A percentile compares a stretch with the other conserved stretches of the same genome.
Evolutionary conservation across 139 green algal genomes (phyloP).

Genomic region (Penium margaritaceum): DNA sequence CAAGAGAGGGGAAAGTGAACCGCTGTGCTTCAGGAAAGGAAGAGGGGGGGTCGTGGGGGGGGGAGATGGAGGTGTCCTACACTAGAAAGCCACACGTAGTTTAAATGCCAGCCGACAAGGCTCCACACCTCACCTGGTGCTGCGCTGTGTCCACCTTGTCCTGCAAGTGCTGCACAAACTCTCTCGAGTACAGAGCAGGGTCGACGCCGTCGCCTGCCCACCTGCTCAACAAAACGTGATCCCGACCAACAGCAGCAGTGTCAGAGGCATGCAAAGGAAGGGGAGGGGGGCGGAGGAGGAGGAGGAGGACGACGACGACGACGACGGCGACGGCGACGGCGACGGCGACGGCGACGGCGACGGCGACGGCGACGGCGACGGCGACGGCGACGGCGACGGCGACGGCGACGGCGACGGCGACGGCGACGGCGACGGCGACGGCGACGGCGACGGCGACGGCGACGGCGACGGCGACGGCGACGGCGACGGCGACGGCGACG

Average conservation of each 20-base stretch:
- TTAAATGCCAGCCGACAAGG: neutral
- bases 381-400: neutral
- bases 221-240: too few relatives aligned
- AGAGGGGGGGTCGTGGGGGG: neutral
- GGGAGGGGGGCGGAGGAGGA: neutral
- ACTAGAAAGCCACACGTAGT: too few relatives aligned
- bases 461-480: neutral
- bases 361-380: neutral
- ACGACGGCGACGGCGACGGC: neutral
- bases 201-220: slow-evolving; percentile 46
- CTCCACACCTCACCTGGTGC: neutral
- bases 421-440: neutral
- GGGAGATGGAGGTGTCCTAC: neutral
- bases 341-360: neutral
- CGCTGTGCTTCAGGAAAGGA: neutral
- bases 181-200: slow-evolving; percentile 41
- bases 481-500: neutral
- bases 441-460: neutral
- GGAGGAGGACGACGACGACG: neutral
- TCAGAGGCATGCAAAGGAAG: neutral
- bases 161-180: slow-evolving; percentile 29
- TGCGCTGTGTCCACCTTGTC: slow-evolving; percentile 4
- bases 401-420: neutral
- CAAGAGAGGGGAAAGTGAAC: neutral
- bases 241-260: too few relatives aligned